Conservation (phyloP, 805 yeast genomes). For the Metschnikowia continentalis region DNA sequence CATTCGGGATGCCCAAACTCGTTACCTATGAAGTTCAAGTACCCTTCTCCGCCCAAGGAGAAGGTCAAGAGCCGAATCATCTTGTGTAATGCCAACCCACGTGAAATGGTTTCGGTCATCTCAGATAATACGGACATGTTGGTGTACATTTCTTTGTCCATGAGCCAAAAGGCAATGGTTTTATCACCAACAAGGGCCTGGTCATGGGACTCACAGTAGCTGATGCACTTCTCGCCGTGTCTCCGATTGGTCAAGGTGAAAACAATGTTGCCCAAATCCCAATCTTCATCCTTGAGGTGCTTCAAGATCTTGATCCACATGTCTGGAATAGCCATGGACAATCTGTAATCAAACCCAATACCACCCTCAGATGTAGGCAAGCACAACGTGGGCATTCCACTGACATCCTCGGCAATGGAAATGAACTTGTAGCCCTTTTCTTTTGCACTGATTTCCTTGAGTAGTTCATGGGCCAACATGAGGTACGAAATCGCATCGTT, state of each 20-base stretch:
- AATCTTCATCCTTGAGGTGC: slow-evolving; percentile 78
- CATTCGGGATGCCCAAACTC: slow-evolving; percentile 99
- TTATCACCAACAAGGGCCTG: slow-evolving; percentile 98
- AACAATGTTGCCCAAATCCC: slow-evolving; percentile 82
- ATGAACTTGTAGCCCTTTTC: slow-evolving; percentile 45
- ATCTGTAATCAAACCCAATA: slow-evolving; percentile 86
- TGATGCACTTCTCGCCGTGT: slow-evolving; percentile 81
- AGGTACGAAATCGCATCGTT: slow-evolving; percentile 81
- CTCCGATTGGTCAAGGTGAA: slow-evolving; percentile 85
- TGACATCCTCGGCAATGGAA: slow-evolving; percentile 93
- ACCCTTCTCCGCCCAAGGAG: slow-evolving; percentile 94
- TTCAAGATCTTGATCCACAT: slow-evolving; percentile 97
- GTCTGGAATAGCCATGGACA: slow-evolving; percentile 97
- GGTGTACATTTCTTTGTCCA: slow-evolving; percentile 98
- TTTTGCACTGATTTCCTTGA: slow-evolving; percentile 46
- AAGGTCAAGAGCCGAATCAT: slow-evolving; percentile 85
- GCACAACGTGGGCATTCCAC: slow-evolving; percentile 96
- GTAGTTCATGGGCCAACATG: slow-evolving; percentile 84
- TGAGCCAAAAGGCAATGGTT: slow-evolving; percentile 93
- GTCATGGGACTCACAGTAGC: slow-evolving; percentile 93
- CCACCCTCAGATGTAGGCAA: slow-evolving; percentile 74
- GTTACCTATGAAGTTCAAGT: slow-evolving; percentile 93
- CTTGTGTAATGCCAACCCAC: slow-evolving; percentile 90
- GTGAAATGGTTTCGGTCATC: slow-evolving; percentile 72
- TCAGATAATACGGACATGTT: slow-evolving; percentile 79